Conservation (phyloP, 2,329 filamentous ascomycete species). For the Clarireedia hainanense region DNA sequence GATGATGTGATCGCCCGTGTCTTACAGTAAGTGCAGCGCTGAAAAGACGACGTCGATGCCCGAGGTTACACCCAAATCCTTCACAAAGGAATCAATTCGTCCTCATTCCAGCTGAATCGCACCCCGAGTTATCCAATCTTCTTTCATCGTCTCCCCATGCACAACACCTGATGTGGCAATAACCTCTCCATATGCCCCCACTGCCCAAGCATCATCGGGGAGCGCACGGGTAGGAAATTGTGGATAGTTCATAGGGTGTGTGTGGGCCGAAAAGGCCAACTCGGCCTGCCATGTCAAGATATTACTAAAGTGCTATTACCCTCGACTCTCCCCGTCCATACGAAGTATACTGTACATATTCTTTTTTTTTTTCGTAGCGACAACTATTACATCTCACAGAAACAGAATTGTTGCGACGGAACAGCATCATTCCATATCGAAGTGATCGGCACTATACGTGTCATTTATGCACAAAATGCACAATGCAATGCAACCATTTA, state of each 20-base stretch:
- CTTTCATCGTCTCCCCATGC: not conserved
- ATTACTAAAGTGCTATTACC: not conserved
- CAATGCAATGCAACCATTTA: not conserved
- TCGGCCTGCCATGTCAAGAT: not conserved
- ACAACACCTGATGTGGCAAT: not conserved
- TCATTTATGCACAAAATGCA: conserved; percentile 6
- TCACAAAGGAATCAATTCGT: not conserved
- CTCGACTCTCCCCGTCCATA: not conserved
- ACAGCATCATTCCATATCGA: not conserved
- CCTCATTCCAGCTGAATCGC: not conserved
- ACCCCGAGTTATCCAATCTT: not conserved
- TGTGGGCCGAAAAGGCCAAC: not conserved
- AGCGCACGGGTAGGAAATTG: not conserved
- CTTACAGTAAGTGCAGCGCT: too few species aligned
- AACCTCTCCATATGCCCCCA: not conserved
- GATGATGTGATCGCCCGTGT: not conserved
- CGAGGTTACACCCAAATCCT: not conserved
- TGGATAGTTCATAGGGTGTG: not conserved
- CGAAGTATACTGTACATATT: too few species aligned
- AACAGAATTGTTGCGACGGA: too few species aligned
- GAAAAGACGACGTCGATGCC: not conserved
- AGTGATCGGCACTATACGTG: conserved; percentile 3
- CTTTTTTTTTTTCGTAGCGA: not conserved
- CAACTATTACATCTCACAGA: not conserved
- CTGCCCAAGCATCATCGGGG: not conserved